Evolutionary conservation across 495 filamentous ascomycete genomes (phyloP).

Genomic region (Annulohypoxylon maeteangense): DNA sequence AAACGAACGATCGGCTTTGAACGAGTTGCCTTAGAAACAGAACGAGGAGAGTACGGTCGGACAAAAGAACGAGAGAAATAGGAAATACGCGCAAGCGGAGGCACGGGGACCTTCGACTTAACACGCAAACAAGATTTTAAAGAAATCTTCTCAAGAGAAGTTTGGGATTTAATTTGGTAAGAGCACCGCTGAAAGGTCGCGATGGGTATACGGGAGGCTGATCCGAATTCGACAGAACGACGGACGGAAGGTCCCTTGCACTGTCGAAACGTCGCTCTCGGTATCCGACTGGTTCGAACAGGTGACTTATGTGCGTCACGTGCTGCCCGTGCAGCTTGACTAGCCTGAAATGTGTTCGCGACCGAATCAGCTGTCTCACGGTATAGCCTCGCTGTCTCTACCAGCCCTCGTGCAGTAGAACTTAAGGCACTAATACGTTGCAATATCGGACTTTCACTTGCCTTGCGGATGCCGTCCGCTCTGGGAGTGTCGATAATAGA

Average conservation of each 20-base stretch:
- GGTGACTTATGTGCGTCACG: background rate
- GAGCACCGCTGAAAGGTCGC: background rate
- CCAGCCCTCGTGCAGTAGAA: no score
- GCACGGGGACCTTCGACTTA: background rate
- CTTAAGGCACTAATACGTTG: no score
- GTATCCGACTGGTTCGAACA: background rate
- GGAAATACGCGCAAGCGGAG: background rate
- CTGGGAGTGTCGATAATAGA: constrained; percentile 28
- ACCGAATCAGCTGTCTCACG: background rate
- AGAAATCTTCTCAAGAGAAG: no score
- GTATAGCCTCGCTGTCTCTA: background rate
- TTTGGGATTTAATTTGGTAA: no score
- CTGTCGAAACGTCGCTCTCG: background rate
- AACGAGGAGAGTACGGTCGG: constrained; percentile 5
- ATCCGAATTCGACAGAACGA: background rate
- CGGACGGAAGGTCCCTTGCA: background rate
- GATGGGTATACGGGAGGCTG: background rate
- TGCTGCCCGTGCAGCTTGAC: background rate
- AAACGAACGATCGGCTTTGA: constrained; percentile 10
- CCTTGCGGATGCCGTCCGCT: constrained; percentile 25
- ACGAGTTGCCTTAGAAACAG: background rate
- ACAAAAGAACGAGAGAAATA: background rate
- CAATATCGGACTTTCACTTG: constrained; percentile 17
- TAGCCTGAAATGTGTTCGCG: background rate
- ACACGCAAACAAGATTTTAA: background rate